Evolutionary conservation across 176 grass and related monocot species (phyloP).

Genomic region (sorghum (Sorghum bicolor)): Sorghum_bicolor_NCBIv3 NC_012872.2:59450001-59450500

Average conservation of each 20-base stretch:
- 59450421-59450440: not conserved
- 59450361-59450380: not conserved
- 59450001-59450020: no score
- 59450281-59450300: constrained; percentile 90
- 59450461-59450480: not conserved
- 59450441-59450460: not conserved
- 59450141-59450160: not conserved
- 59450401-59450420: not conserved
- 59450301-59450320: constrained; percentile 64
- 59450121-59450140: not conserved
- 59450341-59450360: constrained; percentile 1
- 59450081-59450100: not conserved
- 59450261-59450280: constrained; percentile 88
- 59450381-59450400: not conserved
- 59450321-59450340: constrained; percentile 14
- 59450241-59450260: constrained; percentile 43
- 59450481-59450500: constrained; percentile 9
- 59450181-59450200: not conserved
- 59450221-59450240: not conserved
- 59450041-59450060: no score
- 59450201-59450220: not conserved
- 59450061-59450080: not conserved
- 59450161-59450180: not conserved
- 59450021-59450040: no score
- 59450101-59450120: not conserved